A percentile compares a stretch with the other conserved stretches of the same genome.
Conservation (phyloP, 2,329 filamentous ascomycete genomes). For the Beauveria rudraprayagi region DNA sequence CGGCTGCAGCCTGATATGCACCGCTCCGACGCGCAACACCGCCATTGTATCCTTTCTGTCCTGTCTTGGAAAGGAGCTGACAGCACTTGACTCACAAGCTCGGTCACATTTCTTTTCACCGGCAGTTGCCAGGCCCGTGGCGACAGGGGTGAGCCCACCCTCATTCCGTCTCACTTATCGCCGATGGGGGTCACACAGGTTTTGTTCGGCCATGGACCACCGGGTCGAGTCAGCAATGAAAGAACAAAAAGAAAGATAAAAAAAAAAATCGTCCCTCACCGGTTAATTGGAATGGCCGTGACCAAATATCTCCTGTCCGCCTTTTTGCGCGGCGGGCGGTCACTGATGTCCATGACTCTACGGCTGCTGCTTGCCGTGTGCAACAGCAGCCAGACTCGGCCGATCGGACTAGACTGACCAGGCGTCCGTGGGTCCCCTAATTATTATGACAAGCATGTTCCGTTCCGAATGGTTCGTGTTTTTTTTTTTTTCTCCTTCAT, state of each 20-base stretch:
- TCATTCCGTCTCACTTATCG: background rate
- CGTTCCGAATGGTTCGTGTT: too few species aligned
- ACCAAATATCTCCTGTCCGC: too few species aligned
- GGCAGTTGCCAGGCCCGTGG: background rate
- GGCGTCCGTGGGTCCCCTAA: background rate
- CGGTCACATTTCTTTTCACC: background rate
- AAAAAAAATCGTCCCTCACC: too few species aligned
- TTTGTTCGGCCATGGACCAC: background rate
- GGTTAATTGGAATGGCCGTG: too few species aligned
- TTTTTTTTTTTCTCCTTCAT: too few species aligned
- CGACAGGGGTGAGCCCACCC: background rate
- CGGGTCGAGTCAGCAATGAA: background rate
- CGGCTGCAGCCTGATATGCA: background rate
- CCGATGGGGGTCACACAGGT: background rate
- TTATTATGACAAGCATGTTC: too few species aligned
- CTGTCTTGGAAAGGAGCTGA: too few species aligned
- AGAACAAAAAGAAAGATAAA: too few species aligned
- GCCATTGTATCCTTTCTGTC: background rate
- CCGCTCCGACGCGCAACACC: background rate
- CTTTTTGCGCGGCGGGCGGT: too few species aligned
- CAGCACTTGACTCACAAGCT: background rate
- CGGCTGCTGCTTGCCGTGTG: too few species aligned
- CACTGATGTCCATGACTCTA: too few species aligned
- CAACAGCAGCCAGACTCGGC: background rate
- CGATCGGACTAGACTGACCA: background rate